phyloP scores from a whole-genome alignment of 2,329 filamentous ascomycete genomes.

The Rhinocladiella similis region DNA sequence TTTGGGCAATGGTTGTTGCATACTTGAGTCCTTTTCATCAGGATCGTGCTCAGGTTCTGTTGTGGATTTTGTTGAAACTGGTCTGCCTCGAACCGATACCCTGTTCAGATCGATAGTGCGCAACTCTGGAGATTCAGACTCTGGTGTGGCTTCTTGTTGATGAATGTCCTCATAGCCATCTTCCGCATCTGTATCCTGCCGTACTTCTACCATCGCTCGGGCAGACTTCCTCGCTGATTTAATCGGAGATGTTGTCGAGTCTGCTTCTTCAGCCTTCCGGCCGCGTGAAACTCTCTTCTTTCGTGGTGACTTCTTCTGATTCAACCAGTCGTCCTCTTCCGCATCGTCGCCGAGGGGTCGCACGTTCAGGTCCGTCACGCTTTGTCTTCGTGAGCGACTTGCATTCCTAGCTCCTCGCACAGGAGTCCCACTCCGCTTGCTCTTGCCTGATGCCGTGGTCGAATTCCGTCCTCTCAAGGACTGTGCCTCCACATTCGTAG shows the following conservation, averaged over 20 bases:
- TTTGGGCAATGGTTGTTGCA: not conserved
- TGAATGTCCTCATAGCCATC: not conserved
- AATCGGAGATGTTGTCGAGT: not conserved
- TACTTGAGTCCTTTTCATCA: not conserved
- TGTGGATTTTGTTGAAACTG: constrained; percentile 16
- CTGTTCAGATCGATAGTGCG: constrained; percentile 26
- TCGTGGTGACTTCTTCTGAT: constrained; percentile 23
- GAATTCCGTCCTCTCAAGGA: constrained; percentile 8
- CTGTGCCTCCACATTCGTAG: not conserved
- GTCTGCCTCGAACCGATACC: constrained; percentile 19
- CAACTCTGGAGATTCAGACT: constrained; percentile 15
- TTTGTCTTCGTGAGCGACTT: constrained; percentile 22
- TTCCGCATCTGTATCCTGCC: constrained; percentile 21
- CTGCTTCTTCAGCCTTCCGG: constrained; percentile 1
- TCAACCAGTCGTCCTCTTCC: constrained; percentile 28
- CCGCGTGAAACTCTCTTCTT: constrained; percentile 16
- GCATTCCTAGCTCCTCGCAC: constrained; percentile 7
- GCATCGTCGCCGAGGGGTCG: constrained; percentile 28
- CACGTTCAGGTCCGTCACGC: constrained; percentile 29
- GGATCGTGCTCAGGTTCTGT: not conserved
- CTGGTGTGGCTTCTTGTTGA: constrained; percentile 2
- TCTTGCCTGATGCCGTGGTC: constrained; percentile 7
- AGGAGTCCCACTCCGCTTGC: constrained; percentile 23
- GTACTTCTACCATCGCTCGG: constrained; percentile 10
- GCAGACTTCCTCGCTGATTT: not conserved